These are phyloP conservation scores for Erysimum cheiranthoides DNA, from an alignment of 345 rosid species.

Conservation along the genomic window DNA sequence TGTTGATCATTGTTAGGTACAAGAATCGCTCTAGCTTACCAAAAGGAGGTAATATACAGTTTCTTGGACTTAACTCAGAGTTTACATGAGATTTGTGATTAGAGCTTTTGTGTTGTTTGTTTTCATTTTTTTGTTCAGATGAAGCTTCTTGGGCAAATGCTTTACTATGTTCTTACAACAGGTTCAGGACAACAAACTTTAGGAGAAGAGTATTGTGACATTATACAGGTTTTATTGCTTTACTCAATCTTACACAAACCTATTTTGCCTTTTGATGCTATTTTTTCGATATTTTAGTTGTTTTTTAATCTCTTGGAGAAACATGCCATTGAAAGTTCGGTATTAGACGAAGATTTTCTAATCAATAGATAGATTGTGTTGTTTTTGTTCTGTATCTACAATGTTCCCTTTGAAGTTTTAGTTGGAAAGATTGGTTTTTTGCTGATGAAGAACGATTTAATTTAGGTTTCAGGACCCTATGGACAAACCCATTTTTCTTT, in stretches of 20 bases:
- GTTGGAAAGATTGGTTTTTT: too few relatives aligned
- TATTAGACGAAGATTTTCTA: background rate
- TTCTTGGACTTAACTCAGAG: background rate
- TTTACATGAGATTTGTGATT: background rate
- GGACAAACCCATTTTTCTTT: background rate
- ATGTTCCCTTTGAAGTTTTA: too few relatives aligned
- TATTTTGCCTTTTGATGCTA: background rate
- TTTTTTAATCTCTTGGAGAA: background rate
- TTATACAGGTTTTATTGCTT: conserved; percentile 69
- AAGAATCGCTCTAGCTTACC: conserved; percentile 85
- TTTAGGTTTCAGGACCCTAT: too few relatives aligned
- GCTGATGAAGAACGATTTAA: too few relatives aligned
- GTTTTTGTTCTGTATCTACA: too few relatives aligned
- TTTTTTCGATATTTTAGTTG: background rate
- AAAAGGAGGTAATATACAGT: conserved; percentile 67
- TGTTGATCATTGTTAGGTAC: conserved; percentile 55
- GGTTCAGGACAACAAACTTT: conserved; percentile 96
- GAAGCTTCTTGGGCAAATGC: conserved; percentile 88
- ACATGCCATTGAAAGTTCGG: background rate
- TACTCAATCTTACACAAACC: background rate
- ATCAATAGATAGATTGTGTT: background rate
- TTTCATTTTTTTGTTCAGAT: conserved; percentile 52
- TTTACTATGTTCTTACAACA: conserved; percentile 85
- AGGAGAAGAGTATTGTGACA: conserved; percentile 97
- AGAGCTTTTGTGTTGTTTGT: background rate